Conservation (phyloP, 2,329 filamentous ascomycete genomes). For the Aspergillus arachidicola region DNA sequence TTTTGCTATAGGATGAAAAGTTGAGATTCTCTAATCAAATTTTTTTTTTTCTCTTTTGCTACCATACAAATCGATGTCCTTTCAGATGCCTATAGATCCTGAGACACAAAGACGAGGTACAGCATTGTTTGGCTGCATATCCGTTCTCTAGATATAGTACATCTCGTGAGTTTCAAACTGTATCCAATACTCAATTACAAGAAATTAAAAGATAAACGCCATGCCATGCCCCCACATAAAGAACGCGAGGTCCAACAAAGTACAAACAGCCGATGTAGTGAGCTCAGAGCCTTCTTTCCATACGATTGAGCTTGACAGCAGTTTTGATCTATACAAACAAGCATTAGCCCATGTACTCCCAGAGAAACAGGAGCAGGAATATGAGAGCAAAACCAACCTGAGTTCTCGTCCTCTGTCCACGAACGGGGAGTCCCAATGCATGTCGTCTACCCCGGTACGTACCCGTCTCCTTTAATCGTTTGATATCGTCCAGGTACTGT, state of each 20-base stretch:
- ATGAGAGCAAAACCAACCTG: constrained; percentile 54
- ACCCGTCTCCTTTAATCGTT: constrained; percentile 84
- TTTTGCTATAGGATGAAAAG: constrained; percentile 36
- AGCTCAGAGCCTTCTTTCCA: constrained; percentile 53
- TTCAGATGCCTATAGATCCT: neutral
- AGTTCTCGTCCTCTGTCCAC: constrained; percentile 84
- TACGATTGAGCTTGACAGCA: constrained; percentile 60
- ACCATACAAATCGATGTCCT: constrained; percentile 10
- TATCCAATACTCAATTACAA: constrained; percentile 14
- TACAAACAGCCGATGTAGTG: constrained; percentile 10
- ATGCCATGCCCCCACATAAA: constrained; percentile 23
- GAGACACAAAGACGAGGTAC: neutral
- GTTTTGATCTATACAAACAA: constrained; percentile 55
- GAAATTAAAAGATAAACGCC: constrained; percentile 21
- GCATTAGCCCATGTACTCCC: constrained; percentile 20
- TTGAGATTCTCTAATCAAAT: constrained; percentile 20
- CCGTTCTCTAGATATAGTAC: constrained; percentile 23
- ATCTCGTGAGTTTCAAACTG: constrained; percentile 13
- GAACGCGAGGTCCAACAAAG: constrained; percentile 26
- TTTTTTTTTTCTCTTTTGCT: constrained; percentile 9
- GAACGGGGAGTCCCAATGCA: constrained; percentile 87
- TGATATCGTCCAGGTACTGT: constrained; percentile 81
- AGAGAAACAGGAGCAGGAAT: constrained; percentile 3
- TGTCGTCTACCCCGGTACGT: constrained; percentile 86
- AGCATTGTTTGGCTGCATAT: neutral